These are phyloP conservation scores for Hyphopichia khmerensis DNA, from an alignment of 1,139 yeast genomes.

Conservation along the genomic window DNA sequence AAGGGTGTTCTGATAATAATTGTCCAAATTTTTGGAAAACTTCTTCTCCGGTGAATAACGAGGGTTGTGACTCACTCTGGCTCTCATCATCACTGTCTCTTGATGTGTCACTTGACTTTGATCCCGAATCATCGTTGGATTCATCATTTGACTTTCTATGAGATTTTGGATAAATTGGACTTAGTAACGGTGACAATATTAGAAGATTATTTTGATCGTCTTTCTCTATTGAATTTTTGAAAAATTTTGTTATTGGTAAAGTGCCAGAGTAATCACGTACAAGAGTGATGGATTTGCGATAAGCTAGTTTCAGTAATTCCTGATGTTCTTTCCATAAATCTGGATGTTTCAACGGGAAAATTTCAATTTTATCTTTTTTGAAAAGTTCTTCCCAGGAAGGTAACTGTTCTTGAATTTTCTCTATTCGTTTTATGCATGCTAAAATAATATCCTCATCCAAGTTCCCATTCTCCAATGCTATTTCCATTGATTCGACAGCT, in stretches of 20 bases:
- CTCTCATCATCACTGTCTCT: neutral
- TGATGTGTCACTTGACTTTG: neutral
- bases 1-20: constrained; percentile 34
- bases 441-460: constrained; percentile 47
- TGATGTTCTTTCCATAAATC: constrained; percentile 45
- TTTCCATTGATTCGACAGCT: constrained; percentile 54
- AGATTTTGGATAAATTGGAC: constrained; percentile 34
- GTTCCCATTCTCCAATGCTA: constrained; percentile 54
- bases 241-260: constrained; percentile 50
- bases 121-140: neutral
- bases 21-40: constrained; percentile 55
- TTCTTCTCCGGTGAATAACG: constrained; percentile 52
- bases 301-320: constrained; percentile 46
- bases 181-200: constrained; percentile 52
- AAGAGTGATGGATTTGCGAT: constrained; percentile 54
- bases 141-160: neutral
- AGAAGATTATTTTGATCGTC: constrained; percentile 32
- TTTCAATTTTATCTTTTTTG: constrained; percentile 16
- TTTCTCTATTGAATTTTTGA: constrained; percentile 13
- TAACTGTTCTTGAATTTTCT: constrained; percentile 40
- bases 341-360: constrained; percentile 28
- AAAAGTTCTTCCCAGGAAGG: constrained; percentile 52
- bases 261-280: constrained; percentile 55
- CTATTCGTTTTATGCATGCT: constrained; percentile 45
- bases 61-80: constrained; percentile 14